Percentiles rank a stretch among this genome's conserved stretches.
Conservation (phyloP, 495 filamentous ascomycete genomes). For the Penicillium odoratum region DNA sequence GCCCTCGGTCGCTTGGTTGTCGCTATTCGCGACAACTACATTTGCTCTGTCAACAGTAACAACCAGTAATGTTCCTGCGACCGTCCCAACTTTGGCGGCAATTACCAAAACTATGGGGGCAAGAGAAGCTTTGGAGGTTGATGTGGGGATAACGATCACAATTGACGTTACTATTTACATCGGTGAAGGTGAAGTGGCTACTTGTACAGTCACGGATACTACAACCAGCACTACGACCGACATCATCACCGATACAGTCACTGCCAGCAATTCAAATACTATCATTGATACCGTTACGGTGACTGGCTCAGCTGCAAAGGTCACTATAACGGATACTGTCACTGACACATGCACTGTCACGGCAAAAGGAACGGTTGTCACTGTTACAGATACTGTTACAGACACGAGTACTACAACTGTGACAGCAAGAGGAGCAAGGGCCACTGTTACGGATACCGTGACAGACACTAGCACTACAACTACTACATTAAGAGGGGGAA, state of each 20-base stretch:
- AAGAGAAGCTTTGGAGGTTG: background rate
- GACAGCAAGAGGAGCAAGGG: background rate
- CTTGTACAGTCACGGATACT: slow-evolving; percentile 6
- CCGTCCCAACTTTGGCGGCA: background rate
- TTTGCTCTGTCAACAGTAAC: slow-evolving; percentile 2
- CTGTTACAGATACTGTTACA: slow-evolving; percentile 3
- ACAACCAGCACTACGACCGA: slow-evolving; percentile 1
- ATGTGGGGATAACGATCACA: slow-evolving; percentile 11
- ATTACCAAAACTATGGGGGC: background rate
- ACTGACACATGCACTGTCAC: slow-evolving; percentile 1
- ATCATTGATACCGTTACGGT: background rate
- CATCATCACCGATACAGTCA: background rate
- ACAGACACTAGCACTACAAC: too few species aligned
- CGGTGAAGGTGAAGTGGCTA: slow-evolving; percentile 7
- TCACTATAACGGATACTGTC: slow-evolving; percentile 1
- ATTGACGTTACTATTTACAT: slow-evolving; percentile 14
- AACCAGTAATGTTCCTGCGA: background rate
- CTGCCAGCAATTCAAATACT: background rate
- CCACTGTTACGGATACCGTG: background rate
- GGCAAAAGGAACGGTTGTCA: background rate
- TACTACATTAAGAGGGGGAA: background rate
- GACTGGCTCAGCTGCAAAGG: background rate
- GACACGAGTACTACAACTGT: too few species aligned
- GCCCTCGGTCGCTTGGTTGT: slow-evolving; percentile 6
- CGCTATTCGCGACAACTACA: slow-evolving; percentile 13